Evolutionary conservation across 2,329 filamentous ascomycete genomes (phyloP), one percentile per base, ranked within the genome.

Genomic region (Aspergillus novoparasiticus): DNA sequence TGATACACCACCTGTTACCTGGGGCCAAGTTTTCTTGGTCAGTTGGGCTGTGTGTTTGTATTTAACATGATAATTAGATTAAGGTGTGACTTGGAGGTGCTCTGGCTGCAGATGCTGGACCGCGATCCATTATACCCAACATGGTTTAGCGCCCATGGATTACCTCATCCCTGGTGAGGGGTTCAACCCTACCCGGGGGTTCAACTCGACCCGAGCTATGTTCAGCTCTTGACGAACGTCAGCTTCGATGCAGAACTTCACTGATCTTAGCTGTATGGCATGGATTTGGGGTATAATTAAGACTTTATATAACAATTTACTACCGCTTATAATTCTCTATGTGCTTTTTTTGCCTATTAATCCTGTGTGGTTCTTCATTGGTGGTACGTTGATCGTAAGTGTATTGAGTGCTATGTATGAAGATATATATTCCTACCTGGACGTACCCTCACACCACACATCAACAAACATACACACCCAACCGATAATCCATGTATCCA

Each of bases 31-130:
- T 9, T 9, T 41, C 39, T n/a, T 41, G 19, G 16, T 41, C 8
- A 10, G 9, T 10, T 6, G 3, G 16, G 39, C 6, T 1, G 14
- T 5, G 14, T 36, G 5, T 36, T 36, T 36, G 34, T 16, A 5
- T 36, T 36, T 1, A 36, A 36, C 34, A 36, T 14, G 12, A 16
- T 36, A 16, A 14, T 36, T 34, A 32, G 93, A 16, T 36, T 16
- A 4, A 16, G 34, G 6, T 14, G 34, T 16, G 14, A 14, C 14
- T 36, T 36, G 34, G 34, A 16, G 34, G 34, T 6, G 14, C 5
- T 16, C 14, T 36, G 34, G 34, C 34, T 36, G 14, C 16, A 36
- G n/a, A n/a, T n/a, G n/a, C n/a, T n/a, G n/a, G 34, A 36, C 12
- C 14, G 34, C 16, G 39, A 41, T 41, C 39, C 39, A n/a, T 10